Evolutionary conservation across 176 grass and related monocot species (phyloP), one percentile per base, ranked within the genome.

Genomic region (Hsuehochloa calcarea): DNA sequence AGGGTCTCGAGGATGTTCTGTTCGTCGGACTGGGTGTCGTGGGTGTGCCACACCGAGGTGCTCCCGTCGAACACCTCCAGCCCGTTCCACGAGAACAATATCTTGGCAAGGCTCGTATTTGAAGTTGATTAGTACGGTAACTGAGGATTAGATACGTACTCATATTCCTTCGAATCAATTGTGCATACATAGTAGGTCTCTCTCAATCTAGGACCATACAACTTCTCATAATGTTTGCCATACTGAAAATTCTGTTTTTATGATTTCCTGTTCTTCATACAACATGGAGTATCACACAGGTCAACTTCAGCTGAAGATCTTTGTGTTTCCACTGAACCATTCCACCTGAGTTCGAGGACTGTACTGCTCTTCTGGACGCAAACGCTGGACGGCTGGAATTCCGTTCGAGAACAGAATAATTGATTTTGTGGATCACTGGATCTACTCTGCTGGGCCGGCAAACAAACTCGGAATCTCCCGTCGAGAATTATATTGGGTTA

Each of bases 1-100:
- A 98, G 68, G n/a, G 87, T 92, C 51, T 87, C 22, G 37, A 98
- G 80, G 89, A 92, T 92, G 82, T 89, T 70, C 5, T 87, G 25
- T 22, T 82, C 64, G 14, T 80, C 87, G 17, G 95, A 98, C 46
- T 14, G 61, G 0, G 96, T 68, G 80, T 86, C 78, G 15, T 86
- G 84, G 8, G 89, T 95, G 89, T 90, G 72, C 96, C 96, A 98
- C 64, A 92, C 91, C 7, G 93, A 91, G 54, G 39, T 93, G 91
- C 83, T 93, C 1, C 93, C 96, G 75, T 98, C 96, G 83, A 95
- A 93, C 68, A 98, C 93, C 91, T 95, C 89, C 62, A 98, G 73
- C 23, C 96, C 96, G 4, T 92, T 80, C 85, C 75, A 87, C 62
- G 93, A 89, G 89, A 98, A 95, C 10, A 95, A 77, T n/a, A n/a